phyloP scores from a whole-genome alignment of 805 yeast species.

The Metschnikowia gelsemii region DNA sequence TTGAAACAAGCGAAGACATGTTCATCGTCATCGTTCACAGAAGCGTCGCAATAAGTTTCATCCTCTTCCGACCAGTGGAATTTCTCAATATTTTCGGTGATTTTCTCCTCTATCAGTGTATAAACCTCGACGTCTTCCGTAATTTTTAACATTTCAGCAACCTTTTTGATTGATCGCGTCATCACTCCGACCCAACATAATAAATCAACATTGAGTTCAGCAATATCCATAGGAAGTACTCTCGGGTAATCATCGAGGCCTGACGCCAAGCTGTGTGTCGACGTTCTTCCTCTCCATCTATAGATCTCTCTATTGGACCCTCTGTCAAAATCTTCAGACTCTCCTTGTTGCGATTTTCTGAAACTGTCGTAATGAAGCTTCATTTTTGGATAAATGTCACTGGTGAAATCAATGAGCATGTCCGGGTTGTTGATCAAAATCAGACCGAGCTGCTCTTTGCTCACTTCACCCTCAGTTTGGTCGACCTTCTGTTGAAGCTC shows the following conservation, averaged over 20 bases:
- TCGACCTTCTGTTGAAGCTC: constrained; percentile 6
- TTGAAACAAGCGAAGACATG: constrained; percentile 72
- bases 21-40: constrained; percentile 72
- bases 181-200: constrained; percentile 92
- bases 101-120: constrained; percentile 50
- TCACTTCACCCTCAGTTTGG: constrained; percentile 18
- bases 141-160: constrained; percentile 63
- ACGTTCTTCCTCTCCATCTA: constrained; percentile 92
- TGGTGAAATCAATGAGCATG: constrained; percentile 56
- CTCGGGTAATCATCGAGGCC: constrained; percentile 97
- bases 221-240: constrained; percentile 72
- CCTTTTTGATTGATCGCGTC: constrained; percentile 75
- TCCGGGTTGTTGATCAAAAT: constrained; percentile 58
- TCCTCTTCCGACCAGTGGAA: constrained; percentile 78
- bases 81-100: constrained; percentile 62
- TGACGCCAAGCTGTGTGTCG: constrained; percentile 81
- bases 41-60: constrained; percentile 75
- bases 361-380: constrained; percentile 83
- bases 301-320: constrained; percentile 57
- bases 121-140: constrained; percentile 59
- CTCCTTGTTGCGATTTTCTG: constrained; percentile 76
- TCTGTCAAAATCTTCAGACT: constrained; percentile 67
- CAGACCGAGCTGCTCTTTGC: constrained; percentile 37
- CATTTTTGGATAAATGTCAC: constrained; percentile 70
- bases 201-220: constrained; percentile 88